phyloP scores from a whole-genome alignment of 2,329 filamentous ascomycete genomes.

The Paramyrothecium roridum region DNA sequence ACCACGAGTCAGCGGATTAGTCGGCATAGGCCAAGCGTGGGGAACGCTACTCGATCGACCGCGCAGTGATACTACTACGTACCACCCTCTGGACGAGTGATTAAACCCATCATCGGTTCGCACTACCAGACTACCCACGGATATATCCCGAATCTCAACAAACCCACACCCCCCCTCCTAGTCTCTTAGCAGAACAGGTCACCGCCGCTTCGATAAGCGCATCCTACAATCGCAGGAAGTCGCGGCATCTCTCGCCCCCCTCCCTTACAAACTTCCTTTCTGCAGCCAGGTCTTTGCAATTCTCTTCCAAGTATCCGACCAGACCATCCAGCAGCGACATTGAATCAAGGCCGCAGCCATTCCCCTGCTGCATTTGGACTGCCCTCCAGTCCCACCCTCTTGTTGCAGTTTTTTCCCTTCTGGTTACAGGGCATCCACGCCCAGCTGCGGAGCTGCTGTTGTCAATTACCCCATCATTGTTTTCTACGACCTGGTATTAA shows the following conservation, averaged over 20 bases:
- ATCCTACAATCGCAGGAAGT: slow-evolving; percentile 16
- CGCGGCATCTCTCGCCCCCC: background rate
- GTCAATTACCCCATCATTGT: slow-evolving; percentile 24
- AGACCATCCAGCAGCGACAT: background rate
- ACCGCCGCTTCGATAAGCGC: slow-evolving; percentile 26
- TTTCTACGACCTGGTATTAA: slow-evolving; percentile 23
- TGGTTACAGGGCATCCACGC: slow-evolving; percentile 1
- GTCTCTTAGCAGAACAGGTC: slow-evolving; percentile 7
- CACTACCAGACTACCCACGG: slow-evolving; percentile 25
- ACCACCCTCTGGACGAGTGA: background rate
- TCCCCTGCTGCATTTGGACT: background rate
- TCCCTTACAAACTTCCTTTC: background rate
- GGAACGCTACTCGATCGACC: background rate
- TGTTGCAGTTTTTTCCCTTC: background rate
- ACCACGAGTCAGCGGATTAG: background rate
- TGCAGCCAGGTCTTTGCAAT: background rate
- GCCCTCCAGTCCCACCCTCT: background rate
- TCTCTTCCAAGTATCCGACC: background rate
- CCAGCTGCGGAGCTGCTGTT: slow-evolving; percentile 5
- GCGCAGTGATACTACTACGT: background rate
- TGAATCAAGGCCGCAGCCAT: background rate
- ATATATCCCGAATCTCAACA: slow-evolving; percentile 29
- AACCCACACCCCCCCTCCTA: slow-evolving; percentile 18
- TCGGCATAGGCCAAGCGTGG: background rate
- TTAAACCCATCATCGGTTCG: slow-evolving; percentile 4